Conservation (phyloP, 371 early-diverging fungal genomes). For the Umbelopsis sp. region DNA sequence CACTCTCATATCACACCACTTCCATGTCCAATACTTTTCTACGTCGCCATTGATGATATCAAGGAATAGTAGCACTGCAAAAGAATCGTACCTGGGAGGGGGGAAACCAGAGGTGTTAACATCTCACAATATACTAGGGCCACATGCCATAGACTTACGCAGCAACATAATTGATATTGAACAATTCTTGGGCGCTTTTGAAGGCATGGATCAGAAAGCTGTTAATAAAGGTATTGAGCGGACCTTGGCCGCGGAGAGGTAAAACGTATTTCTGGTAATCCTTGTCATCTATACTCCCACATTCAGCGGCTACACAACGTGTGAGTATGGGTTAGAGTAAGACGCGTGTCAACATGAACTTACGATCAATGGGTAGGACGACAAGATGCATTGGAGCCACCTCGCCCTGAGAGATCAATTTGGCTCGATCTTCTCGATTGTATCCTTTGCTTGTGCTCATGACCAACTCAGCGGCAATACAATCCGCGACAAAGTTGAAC, state of each 20-base stretch:
- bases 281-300: constrained; percentile 22
- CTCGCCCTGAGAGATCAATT: constrained; percentile 24
- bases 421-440: constrained; percentile 30
- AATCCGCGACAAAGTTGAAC: constrained; percentile 61
- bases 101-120: not conserved
- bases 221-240: constrained; percentile 28
- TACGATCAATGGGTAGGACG: constrained; percentile 54
- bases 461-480: constrained; percentile 52
- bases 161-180: constrained; percentile 21
- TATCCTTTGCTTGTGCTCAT: constrained; percentile 42
- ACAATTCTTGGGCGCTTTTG: constrained; percentile 19
- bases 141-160: constrained; percentile 25
- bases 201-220: constrained; percentile 28
- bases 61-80: constrained; percentile 25
- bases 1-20: constrained; percentile 48
- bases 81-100: constrained; percentile 31
- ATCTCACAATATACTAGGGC: not conserved
- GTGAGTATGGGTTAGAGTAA: not conserved
- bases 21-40: constrained; percentile 29
- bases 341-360: not conserved
- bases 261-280: constrained; percentile 29
- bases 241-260: constrained; percentile 22
- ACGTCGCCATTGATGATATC: constrained; percentile 30
- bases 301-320: constrained; percentile 22
- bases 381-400: constrained; percentile 40